phyloP scores from a whole-genome alignment of 169 alveolate genomes.

The Cryptosporidium andersoni region DNA sequence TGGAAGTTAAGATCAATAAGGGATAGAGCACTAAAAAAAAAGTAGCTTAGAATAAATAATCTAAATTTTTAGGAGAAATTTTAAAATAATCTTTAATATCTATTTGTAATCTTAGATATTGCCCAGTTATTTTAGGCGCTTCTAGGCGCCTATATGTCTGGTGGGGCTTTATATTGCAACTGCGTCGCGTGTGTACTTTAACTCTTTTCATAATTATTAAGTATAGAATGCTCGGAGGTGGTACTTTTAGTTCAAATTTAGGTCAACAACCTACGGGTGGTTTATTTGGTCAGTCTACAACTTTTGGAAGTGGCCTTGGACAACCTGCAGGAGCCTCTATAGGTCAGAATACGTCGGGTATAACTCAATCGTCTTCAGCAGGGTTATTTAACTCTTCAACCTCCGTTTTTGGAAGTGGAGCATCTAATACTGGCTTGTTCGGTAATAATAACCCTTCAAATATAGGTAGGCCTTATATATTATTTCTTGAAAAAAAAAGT shows the following conservation, averaged over 20 bases:
- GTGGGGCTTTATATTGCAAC: slow-evolving; percentile 53
- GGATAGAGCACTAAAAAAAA: slow-evolving; percentile 51
- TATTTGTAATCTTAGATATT: no score
- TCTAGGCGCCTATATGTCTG: slow-evolving; percentile 22
- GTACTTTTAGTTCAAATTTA: slow-evolving; percentile 62
- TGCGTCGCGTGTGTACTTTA: slow-evolving; percentile 32
- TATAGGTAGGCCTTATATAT: no score
- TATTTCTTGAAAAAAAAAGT: no score
- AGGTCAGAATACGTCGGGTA: slow-evolving; percentile 14
- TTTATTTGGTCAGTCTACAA: slow-evolving; percentile 43
- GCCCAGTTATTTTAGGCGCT: slow-evolving; percentile 8
- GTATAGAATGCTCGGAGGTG: slow-evolving; percentile 65
- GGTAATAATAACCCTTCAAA: slow-evolving; percentile 24
- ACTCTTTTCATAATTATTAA: background rate
- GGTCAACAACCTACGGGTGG: slow-evolving; percentile 67
- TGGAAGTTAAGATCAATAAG: slow-evolving; percentile 39
- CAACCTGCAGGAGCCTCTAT: slow-evolving; percentile 25
- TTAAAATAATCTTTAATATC: no score
- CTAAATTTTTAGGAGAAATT: background rate
- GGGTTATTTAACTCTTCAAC: slow-evolving; percentile 60
- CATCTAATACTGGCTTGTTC: slow-evolving; percentile 20
- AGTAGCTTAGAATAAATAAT: background rate
- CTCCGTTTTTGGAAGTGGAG: slow-evolving; percentile 36
- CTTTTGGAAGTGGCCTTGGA: slow-evolving; percentile 62
- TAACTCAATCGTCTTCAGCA: slow-evolving; percentile 9